Evolutionary conservation across 2,329 filamentous ascomycete species (phyloP), one percentile per base, ranked within the genome.

Genomic region (Stagonosporopsis cucurbitacearum): DNA sequence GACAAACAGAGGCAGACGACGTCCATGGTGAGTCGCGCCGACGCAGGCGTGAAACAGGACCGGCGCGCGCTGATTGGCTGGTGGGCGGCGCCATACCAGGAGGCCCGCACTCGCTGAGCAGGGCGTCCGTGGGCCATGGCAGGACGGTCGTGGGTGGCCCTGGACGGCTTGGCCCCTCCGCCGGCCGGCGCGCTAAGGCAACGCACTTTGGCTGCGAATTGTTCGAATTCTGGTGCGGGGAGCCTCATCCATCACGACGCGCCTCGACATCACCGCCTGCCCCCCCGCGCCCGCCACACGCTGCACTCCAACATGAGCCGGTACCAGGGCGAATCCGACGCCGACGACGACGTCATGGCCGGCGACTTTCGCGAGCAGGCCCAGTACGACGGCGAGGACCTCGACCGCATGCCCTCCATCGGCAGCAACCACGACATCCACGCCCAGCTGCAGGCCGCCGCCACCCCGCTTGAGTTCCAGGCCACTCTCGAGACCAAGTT

Each of bases 401-500:
- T 96, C 68, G 92, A 94, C 77, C 86, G 87, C 76, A 87, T 87
- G 68, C 70, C 71, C 30, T 79, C 79, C 30, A 67, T 79, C 70
- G 86, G 84, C 69, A 90, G 91, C 78, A 84, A 87, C 74, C 92
- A 96, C 78, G 95, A 98, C 75, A 91, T 99, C 71, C 93, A 98
- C 81, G 89, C 91, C 62, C 90, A 95, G 77, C 85, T 99, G 62
- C 88, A 88, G 64, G 92, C 93, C 65, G 95, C 95, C 57, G 95
- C 95, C 63, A 94, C 95, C 72, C 95, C 95, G 47, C 84, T 99
- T 66, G 95, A 99, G 77, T 98, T 96, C 79, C 92, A 95, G 74
- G 95, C 95, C 43, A 91, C 93, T 30, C 85, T 99, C 53, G 95
- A 98, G 79, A 91, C 91, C 78, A 98, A 98, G 82, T 97, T 98